phyloP scores from a whole-genome alignment of 805 yeast genomes.

The Grigorovia yakushimaensis region DNA sequence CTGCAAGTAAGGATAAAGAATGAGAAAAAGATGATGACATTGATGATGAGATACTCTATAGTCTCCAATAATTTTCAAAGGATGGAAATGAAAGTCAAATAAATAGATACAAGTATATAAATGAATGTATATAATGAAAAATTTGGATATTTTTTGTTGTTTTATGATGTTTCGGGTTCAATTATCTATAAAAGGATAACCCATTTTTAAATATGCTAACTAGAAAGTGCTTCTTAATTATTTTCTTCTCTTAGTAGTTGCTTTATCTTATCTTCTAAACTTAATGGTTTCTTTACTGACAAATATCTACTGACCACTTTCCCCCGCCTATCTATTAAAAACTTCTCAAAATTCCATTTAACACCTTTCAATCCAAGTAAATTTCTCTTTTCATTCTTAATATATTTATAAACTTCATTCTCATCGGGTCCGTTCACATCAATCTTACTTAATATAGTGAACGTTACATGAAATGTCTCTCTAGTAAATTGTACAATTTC shows the following conservation, averaged over 20 bases:
- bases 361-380: conserved; percentile 60
- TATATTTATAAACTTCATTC: conserved; percentile 69
- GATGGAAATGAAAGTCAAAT: too few relatives aligned
- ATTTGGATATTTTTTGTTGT: too few relatives aligned
- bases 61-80: background rate
- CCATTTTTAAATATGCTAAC: background rate
- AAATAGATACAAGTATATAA: too few relatives aligned
- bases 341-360: conserved; percentile 77
- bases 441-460: conserved; percentile 78
- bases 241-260: conserved; percentile 32
- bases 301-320: conserved; percentile 50
- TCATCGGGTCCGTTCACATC: conserved; percentile 81
- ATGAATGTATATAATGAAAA: too few relatives aligned
- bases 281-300: conserved; percentile 60
- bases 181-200: too few relatives aligned
- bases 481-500: conserved; percentile 68
- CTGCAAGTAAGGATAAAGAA: background rate
- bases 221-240: background rate
- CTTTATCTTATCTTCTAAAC: conserved; percentile 50
- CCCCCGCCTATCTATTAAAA: conserved; percentile 46
- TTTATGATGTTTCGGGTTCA: too few relatives aligned
- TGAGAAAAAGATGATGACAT: background rate
- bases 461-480: conserved; percentile 77
- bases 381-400: conserved; percentile 56
- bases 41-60: background rate